A percentile compares a stretch with the other conserved stretches of the same genome.
These are phyloP conservation scores for Fistulina hepatica DNA, from an alignment of 1,284 basidiomycete species.

Conservation along the genomic window DNA sequence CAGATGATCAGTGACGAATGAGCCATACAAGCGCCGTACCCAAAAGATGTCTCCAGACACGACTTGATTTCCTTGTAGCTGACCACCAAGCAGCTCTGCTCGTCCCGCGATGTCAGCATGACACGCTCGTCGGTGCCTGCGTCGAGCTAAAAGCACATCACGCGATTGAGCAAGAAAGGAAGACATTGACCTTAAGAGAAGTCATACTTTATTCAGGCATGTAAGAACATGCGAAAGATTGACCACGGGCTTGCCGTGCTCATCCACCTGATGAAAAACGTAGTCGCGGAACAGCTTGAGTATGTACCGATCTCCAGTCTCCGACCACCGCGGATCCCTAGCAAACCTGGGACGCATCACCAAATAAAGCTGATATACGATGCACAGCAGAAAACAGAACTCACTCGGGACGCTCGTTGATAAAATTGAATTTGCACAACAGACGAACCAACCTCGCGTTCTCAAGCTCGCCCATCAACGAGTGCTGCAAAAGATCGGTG, in stretches of 20 bases:
- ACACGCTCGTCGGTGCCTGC: conserved; percentile 87
- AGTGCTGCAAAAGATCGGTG: conserved; percentile 74
- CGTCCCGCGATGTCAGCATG: conserved; percentile 90
- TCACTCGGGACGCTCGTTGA: conserved; percentile 96
- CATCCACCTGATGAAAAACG: conserved; percentile 96
- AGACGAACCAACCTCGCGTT: conserved; percentile 91
- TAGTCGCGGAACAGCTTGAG: conserved; percentile 98
- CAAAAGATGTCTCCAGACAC: conserved; percentile 75
- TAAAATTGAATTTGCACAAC: conserved; percentile 92
- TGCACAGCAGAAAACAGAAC: conserved; percentile 21
- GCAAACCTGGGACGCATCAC: conserved; percentile 60
- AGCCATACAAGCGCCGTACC: no score
- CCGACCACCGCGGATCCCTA: conserved; percentile 91
- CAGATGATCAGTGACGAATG: no score
- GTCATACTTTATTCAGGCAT: conserved; percentile 77
- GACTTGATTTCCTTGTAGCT: conserved; percentile 88
- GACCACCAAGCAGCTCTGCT: conserved; percentile 94
- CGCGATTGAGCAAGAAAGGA: conserved; percentile 2
- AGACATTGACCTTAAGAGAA: background rate
- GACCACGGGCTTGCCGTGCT: conserved; percentile 81
- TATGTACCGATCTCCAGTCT: conserved; percentile 96
- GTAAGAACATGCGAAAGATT: conserved; percentile 87
- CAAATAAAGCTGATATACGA: background rate
- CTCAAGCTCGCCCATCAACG: conserved; percentile 88
- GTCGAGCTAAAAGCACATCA: conserved; percentile 54